A percentile compares a stretch with the other conserved stretches of the same genome.
phyloP scores from a whole-genome alignment of 352 stramenopile genomes.

The Pythium periplocum region DNA sequence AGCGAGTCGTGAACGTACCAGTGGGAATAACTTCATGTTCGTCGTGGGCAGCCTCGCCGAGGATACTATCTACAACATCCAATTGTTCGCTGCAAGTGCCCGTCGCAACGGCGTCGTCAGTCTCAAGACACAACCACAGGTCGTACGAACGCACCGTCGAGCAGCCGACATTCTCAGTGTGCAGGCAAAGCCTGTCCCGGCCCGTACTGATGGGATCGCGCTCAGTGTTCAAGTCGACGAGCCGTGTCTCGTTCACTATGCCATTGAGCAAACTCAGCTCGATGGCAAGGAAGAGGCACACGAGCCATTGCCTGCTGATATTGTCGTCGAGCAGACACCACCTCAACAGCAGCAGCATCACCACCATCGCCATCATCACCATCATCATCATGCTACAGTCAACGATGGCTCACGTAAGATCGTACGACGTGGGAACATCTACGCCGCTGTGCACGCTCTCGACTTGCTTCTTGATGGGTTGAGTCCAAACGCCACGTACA shows the following conservation, averaged over 20 bases:
- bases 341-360: slow-evolving; percentile 4
- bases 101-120: slow-evolving; percentile 53
- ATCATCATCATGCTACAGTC: neutral
- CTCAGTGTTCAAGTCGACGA: slow-evolving; percentile 19
- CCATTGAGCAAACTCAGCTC: slow-evolving; percentile 13
- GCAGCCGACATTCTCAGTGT: slow-evolving; percentile 26
- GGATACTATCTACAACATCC: slow-evolving; percentile 34
- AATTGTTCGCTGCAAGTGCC: slow-evolving; percentile 51
- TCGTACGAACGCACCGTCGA: slow-evolving; percentile 37
- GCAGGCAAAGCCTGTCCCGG: slow-evolving; percentile 18
- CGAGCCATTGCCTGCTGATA: neutral
- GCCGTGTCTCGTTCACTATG: slow-evolving; percentile 44
- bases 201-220: slow-evolving; percentile 29
- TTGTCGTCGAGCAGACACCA: slow-evolving; percentile 10
- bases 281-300: neutral
- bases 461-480: slow-evolving; percentile 11
- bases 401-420: too few relatives aligned
- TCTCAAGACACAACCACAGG: slow-evolving; percentile 4
- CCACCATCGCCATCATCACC: slow-evolving; percentile 14
- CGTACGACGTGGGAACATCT: too few relatives aligned
- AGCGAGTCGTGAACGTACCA: slow-evolving; percentile 3
- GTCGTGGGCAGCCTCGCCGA: slow-evolving; percentile 48
- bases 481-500: slow-evolving; percentile 46
- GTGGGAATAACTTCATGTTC: slow-evolving; percentile 25
- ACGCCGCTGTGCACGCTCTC: neutral